phyloP scores from a whole-genome alignment of 2,329 filamentous ascomycete genomes.

The Aphanocladium album region DNA sequence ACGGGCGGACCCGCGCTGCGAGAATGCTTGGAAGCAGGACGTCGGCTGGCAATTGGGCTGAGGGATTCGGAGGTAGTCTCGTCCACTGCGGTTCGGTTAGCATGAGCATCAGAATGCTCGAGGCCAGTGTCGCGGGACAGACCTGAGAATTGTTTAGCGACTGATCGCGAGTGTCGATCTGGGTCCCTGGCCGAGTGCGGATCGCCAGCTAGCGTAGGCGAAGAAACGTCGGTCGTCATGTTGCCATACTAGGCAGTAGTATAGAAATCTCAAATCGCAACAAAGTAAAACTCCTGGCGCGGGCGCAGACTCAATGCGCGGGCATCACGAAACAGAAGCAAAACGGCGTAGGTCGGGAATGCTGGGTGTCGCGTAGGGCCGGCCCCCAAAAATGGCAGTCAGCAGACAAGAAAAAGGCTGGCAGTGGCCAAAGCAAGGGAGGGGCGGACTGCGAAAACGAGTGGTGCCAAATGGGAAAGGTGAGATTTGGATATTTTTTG shows the following conservation, averaged over 20 bases:
- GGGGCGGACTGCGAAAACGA: background rate
- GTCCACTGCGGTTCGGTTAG: background rate
- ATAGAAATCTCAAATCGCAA: background rate
- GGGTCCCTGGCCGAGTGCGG: background rate
- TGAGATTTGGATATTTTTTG: background rate
- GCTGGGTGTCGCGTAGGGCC: background rate
- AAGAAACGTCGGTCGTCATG: conserved; percentile 11
- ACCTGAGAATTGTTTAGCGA: background rate
- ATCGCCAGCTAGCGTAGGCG: conserved; percentile 6
- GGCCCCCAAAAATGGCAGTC: background rate
- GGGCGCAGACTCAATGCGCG: background rate
- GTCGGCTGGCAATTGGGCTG: conserved; percentile 4
- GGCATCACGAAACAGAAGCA: background rate
- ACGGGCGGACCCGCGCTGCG: conserved; percentile 3
- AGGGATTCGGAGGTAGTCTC: background rate
- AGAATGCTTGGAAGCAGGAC: conserved; percentile 7
- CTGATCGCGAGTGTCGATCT: conserved; percentile 1
- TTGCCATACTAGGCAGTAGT: conserved; percentile 7
- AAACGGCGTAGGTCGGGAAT: background rate
- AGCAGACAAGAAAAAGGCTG: background rate
- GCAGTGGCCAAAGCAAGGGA: background rate
- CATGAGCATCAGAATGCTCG: background rate
- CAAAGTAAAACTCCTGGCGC: background rate
- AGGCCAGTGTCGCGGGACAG: background rate
- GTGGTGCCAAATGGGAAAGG: background rate